These are phyloP conservation scores for Parietaria judaica DNA, from an alignment of 306 rosid genomes.

Conservation along the genomic window DNA sequence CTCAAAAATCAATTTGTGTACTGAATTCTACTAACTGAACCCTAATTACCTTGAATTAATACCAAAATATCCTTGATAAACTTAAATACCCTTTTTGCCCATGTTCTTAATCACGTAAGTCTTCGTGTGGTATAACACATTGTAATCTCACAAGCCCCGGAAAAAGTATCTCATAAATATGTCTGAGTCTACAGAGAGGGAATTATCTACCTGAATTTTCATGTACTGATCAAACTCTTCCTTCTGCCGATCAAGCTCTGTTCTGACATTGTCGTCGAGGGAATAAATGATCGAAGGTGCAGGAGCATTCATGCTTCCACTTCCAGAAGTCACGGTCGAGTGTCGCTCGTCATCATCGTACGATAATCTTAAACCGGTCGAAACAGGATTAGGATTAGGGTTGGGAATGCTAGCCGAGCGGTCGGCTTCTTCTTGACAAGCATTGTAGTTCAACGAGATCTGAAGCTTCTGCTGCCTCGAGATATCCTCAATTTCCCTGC, in stretches of 20 bases:
- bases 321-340: constrained; percentile 85
- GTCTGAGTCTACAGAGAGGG: neutral
- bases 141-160: too few relatives aligned
- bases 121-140: too few relatives aligned
- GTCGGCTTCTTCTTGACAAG: constrained; percentile 58
- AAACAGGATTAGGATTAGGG: constrained; percentile 64
- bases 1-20: too few relatives aligned
- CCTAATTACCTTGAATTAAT: too few relatives aligned
- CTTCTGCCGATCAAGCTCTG: constrained; percentile 76
- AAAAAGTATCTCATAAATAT: too few relatives aligned
- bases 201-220: constrained; percentile 56
- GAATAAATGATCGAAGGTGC: constrained; percentile 57
- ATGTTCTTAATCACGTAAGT: too few relatives aligned
- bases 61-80: too few relatives aligned
- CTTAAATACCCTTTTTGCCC: too few relatives aligned
- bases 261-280: constrained; percentile 57
- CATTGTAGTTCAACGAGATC: constrained; percentile 66
- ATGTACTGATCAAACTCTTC: constrained; percentile 73
- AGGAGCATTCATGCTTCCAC: constrained; percentile 73
- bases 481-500: constrained; percentile 59
- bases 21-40: too few relatives aligned
- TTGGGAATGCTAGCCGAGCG: constrained; percentile 67
- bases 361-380: constrained; percentile 83
- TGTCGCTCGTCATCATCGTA: constrained; percentile 88
- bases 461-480: constrained; percentile 74